Percentiles rank a stretch among this genome's conserved stretches.
Conservation (phyloP, 768 basidiomycete genomes). For the Lactifluus pinguis region DNA sequence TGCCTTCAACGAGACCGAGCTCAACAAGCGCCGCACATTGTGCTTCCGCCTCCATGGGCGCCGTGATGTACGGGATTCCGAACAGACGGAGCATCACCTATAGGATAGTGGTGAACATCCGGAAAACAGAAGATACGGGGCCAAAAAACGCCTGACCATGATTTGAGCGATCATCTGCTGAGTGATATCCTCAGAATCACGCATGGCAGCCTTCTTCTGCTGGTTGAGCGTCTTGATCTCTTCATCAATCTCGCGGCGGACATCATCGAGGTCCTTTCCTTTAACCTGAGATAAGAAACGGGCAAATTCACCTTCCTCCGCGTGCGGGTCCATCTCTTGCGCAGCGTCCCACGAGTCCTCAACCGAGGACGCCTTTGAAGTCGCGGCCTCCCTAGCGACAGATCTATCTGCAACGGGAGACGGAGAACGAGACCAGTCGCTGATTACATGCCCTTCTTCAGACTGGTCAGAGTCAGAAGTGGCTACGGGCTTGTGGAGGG, state of each 20-base stretch:
- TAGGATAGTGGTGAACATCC: not conserved
- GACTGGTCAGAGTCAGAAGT: not conserved
- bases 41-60: constrained; percentile 99
- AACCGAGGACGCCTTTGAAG: constrained; percentile 23
- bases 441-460: constrained; percentile 22
- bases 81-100: constrained; percentile 88
- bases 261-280: constrained; percentile 71
- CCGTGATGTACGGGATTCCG: constrained; percentile 96
- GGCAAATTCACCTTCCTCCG: constrained; percentile 86
- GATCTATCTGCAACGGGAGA: constrained; percentile 25
- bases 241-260: constrained; percentile 82
- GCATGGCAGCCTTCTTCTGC: constrained; percentile 80
- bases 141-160: constrained; percentile 33
- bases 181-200: constrained; percentile 92
- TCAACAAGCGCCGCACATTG: constrained; percentile 90
- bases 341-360: constrained; percentile 68
- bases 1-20: constrained; percentile 85
- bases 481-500: not conserved
- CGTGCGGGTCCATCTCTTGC: constrained; percentile 74
- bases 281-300: constrained; percentile 87
- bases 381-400: not conserved
- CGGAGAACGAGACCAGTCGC: constrained; percentile 34
- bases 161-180: constrained; percentile 90
- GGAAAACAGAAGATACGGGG: not conserved
- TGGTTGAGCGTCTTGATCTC: constrained; percentile 77